Evolutionary conservation across 306 rosid genomes (phyloP).

Genomic region (Rubus parviflorus): DNA sequence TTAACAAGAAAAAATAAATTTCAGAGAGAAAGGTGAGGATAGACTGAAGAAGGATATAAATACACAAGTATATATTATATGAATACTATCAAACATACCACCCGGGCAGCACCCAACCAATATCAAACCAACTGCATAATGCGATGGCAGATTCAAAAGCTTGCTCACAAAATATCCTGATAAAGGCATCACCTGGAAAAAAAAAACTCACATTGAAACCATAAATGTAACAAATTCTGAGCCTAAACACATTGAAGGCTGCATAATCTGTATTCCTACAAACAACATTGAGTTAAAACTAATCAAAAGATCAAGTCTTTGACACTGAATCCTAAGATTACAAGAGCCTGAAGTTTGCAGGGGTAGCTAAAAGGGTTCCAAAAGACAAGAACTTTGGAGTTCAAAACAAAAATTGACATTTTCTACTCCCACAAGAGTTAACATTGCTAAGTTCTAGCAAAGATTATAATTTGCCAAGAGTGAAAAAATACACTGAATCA

Average conservation of each 20-base stretch:
- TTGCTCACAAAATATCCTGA: constrained; percentile 72
- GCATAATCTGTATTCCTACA: not conserved
- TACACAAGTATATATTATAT: not conserved
- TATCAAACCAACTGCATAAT: constrained; percentile 88
- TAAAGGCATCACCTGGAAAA: constrained; percentile 82
- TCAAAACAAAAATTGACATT: not conserved
- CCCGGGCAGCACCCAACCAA: constrained; percentile 86
- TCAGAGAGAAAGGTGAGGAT: not conserved
- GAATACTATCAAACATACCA: constrained; percentile 44
- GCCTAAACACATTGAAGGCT: not conserved
- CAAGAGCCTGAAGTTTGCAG: no score
- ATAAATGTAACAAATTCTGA: not conserved
- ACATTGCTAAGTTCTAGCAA: not conserved
- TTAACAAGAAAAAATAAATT: not conserved
- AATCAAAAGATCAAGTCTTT: not conserved
- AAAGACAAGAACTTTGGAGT: no score
- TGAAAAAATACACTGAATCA: not conserved
- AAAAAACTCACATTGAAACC: not conserved
- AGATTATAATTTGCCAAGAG: not conserved
- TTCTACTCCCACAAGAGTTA: not conserved
- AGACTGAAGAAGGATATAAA: not conserved
- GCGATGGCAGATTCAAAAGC: constrained; percentile 70
- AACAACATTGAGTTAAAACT: not conserved
- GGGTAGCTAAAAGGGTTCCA: no score
- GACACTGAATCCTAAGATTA: no score